Base-by-base conservation (phyloP, 2,329 filamentous ascomycete species). In the Lachnellula arida region DNA sequence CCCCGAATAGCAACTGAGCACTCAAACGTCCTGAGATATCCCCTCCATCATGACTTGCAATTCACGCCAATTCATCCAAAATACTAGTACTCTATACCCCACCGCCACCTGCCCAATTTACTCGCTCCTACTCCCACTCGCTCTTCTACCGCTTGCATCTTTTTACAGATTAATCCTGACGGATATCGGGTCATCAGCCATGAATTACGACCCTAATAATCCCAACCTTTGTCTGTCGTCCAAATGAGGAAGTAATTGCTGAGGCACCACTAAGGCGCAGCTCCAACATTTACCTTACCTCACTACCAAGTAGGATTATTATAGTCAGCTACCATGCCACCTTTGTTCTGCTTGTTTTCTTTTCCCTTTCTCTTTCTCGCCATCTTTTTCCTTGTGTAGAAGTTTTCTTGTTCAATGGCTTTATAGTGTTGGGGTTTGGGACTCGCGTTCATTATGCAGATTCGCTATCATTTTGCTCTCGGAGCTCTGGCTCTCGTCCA, bases 381-480 rank as follows among this genome's bases (percentile, higher is more conserved):
- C 47, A 47, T 51, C 37, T 34, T 25, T 15, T 49, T 40, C 23
- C 3, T 46, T 17, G 12, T 9, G 8, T 25, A 46, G 11, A 32
- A 22, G 3, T 28, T 14, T 28, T 28, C 44, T 25, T 40, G 34
- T 55, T 58, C 40, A 51, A 57, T 60, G 50, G 53, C 17, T 49
- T 56, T 42, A 49, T 50, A 22, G 42, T 46, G 47, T 54, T 50
- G 52, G 42, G 23, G 32, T 9, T 46, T 28, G 19, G 44, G 44
- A 23, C 23, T 46, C 44, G 14, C 56, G 49, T 55, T 58, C 58
- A 62, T 53, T 40, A 65, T 65, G 63, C 57, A 60, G 49, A n/a
- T 52, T 46, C 51, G 54, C 7, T 48, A 49, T 37, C 49, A 23
- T 46, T 42, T 64, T 28, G 42, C 50, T 46, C 23, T 61, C 17